Evolutionary conservation across 192 early-diverging fungal genomes (phyloP), one percentile per base, ranked within the genome.

Genomic region (Anaeromyces robustus): DNA sequence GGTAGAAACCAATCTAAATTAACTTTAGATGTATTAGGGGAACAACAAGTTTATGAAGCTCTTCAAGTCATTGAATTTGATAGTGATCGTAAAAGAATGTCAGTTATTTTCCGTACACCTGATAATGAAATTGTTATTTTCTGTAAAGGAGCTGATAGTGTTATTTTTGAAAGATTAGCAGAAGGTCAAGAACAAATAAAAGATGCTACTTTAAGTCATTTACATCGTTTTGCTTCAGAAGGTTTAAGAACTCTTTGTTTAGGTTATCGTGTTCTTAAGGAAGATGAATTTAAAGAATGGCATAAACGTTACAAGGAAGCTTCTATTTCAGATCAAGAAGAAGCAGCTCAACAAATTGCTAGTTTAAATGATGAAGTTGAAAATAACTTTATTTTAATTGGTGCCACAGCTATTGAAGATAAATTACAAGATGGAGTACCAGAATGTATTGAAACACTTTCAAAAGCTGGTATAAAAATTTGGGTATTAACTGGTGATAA

Each of bases 401-500:
- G 97, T 2, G 96, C 95, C 0, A 97, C 97, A 0, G 97, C 95
- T 1, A 99, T 99, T 78, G 97, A 99, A 84, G 97, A 99, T 84
- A 93, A 95, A 82, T 88, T 99, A 29, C 97, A 99, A 83, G 96
- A 98, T 77, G 95, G 94, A 16, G 97, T 98, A 2, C 97, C 97
- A 0, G 93, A 97, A 29, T 91, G 92, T 77, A 98, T 99, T 80
- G 94, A 89, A 14, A 85, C 92, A 2, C 88, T 99, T 29, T 86
- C 92, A 1, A 87, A 91, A 34, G 95, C 96, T 0, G 95, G 96
- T 4, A 95, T 98, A 84, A 95, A 96, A 84, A 92, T 99, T 77
- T 99, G 97, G 97, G 96, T 99, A 2, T 85, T 99, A 78, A 99
- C 97, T 0, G 97, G 97, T 37, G 97, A 99, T 86, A 98, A 98